Percentiles rank a stretch among this genome's conserved stretches.
Conservation (phyloP, 1,284 basidiomycete species). For the Irpex lacteus region DNA sequence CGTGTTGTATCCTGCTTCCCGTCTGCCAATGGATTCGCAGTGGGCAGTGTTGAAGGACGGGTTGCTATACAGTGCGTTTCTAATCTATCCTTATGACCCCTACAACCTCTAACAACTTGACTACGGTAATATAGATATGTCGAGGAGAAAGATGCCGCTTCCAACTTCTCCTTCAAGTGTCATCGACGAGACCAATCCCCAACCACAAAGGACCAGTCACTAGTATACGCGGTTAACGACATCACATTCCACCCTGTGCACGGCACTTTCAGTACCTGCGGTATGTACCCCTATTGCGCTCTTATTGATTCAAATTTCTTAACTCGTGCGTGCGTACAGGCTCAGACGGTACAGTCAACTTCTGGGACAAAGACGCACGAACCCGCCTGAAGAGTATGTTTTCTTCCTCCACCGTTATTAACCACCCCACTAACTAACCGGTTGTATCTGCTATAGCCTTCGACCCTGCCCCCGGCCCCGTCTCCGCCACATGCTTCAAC, state of each 20-base stretch:
- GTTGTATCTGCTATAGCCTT: constrained; percentile 44
- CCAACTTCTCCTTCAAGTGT: constrained; percentile 85
- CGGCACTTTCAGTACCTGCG: constrained; percentile 93
- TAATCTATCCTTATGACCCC: constrained; percentile 2
- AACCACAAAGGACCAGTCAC: constrained; percentile 28
- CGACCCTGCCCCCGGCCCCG: constrained; percentile 66
- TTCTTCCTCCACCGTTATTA: neutral
- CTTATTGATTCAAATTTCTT: too few relatives aligned
- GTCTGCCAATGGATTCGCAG: constrained; percentile 78
- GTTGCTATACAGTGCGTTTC: constrained; percentile 89
- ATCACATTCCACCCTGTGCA: constrained; percentile 90
- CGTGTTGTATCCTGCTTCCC: constrained; percentile 88
- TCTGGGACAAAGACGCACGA: constrained; percentile 90
- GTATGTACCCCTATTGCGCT: constrained; percentile 55
- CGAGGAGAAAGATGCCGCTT: constrained; percentile 75
- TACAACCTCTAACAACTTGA: neutral
- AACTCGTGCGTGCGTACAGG: too few relatives aligned
- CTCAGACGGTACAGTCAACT: constrained; percentile 78
- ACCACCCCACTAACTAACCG: neutral
- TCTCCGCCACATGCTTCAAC: constrained; percentile 80
- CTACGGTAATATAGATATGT: constrained; percentile 53
- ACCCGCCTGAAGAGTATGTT: constrained; percentile 83
- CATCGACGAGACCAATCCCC: constrained; percentile 78
- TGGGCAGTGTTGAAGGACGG: constrained; percentile 94
- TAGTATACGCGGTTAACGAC: constrained; percentile 88